Evolutionary conservation across 108 stramenopile species (phyloP), one percentile per base, ranked within the genome.

Genomic region (Nannochloropsis oceanica): DNA sequence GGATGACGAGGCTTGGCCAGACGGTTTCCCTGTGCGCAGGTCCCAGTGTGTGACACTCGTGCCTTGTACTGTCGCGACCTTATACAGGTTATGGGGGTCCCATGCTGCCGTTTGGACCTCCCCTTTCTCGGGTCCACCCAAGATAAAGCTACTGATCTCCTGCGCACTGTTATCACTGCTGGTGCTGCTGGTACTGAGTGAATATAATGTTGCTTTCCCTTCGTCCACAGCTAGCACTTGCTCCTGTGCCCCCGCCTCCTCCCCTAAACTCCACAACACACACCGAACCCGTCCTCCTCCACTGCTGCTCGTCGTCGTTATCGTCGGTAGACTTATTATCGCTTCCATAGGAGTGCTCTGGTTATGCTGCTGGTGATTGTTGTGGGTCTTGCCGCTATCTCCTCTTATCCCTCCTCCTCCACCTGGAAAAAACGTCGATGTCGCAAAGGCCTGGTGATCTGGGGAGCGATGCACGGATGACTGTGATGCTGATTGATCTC

Each of bases 11-110:
- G 59, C 25, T 43, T n/a, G 12, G 43, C 80, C 43, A 26, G 86
- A 87, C 84, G 86, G 84, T 90, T 86, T 85, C 89, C 91, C 42
- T n/a, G 86, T 83, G 24, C 89, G 43, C 26, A 89, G 79, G 44
- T 92, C 90, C 82, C 87, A 86, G 34, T 79, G 84, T 25, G 34
- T 43, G 14, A 90, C 26, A 43, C 85, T 26, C n/a, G 82, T 25
- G 26, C 84, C 85, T 26, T 83, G 83, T 11, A 84, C 91, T 42
- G 88, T 86, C 18, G 87, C 90, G 24, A 91, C 84, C n/a, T 90
- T 44, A 13, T 44, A 43, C 18, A 42, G 87, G 42, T 85, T 79
- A 43, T 90, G 90, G 26, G 90, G 90, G 44, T 90, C 87, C 90
- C 90, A 90, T 11, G 79, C 87, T 44, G 87, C 89, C 2, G 87